A percentile compares a stretch with the other conserved stretches of the same genome.
phyloP scores from a whole-genome alignment of 768 basidiomycete species.

The Exsudoporus frostii region DNA sequence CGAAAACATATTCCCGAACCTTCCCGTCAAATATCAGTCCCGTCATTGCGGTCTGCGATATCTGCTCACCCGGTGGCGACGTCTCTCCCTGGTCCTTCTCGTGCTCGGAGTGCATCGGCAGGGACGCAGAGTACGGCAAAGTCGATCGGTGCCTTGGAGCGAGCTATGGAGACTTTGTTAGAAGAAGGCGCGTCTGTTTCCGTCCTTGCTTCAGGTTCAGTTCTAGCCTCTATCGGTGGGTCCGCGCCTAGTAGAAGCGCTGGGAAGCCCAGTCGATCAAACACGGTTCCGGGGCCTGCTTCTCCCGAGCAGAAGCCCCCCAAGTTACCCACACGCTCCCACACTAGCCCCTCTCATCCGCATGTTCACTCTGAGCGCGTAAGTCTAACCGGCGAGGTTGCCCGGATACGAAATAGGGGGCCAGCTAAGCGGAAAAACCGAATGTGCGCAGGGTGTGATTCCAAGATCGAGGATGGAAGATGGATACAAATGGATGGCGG shows the following conservation, averaged over 20 bases:
- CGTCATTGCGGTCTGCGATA: conserved; percentile 20
- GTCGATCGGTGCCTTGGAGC: conserved; percentile 42
- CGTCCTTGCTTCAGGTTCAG: conserved; percentile 34
- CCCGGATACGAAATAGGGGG: conserved; percentile 31
- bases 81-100: conserved; percentile 10
- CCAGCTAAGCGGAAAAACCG: conserved; percentile 35
- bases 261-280: conserved; percentile 43
- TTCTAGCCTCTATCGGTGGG: conserved; percentile 29
- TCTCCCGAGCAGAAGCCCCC: conserved; percentile 44
- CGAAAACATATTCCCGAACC: conserved; percentile 21
- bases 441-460: conserved; percentile 66
- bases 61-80: conserved; percentile 15
- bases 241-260: conserved; percentile 13
- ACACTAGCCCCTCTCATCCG: conserved; percentile 46
- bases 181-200: conserved; percentile 40
- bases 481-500: conserved; percentile 81
- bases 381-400: conserved; percentile 25
- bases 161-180: conserved; percentile 50
- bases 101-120: conserved; percentile 26
- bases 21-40: conserved; percentile 26
- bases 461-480: conserved; percentile 70
- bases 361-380: conserved; percentile 32
- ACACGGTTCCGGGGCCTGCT: conserved; percentile 47
- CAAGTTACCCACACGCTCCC: conserved; percentile 55
- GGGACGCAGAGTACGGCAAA: conserved; percentile 27